Evolutionary conservation across 1,284 basidiomycete genomes (phyloP).

Genomic region (Malassezia psittaci): DNA sequence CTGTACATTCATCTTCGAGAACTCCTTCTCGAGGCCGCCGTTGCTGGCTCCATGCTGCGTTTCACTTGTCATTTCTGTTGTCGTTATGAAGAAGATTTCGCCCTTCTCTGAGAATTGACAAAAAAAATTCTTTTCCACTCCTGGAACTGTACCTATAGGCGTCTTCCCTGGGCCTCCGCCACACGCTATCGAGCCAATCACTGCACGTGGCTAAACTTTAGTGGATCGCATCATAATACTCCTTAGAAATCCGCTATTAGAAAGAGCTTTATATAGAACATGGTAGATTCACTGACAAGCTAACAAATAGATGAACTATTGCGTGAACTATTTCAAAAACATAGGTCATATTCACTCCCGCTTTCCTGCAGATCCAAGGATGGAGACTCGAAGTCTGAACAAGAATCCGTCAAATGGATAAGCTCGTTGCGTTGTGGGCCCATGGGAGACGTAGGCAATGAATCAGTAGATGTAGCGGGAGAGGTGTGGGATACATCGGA

Average conservation of each 20-base stretch:
- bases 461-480: not conserved
- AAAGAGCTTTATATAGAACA: too few species aligned
- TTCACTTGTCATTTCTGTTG: slow-evolving; percentile 33
- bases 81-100: slow-evolving; percentile 7
- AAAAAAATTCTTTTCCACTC: slow-evolving; percentile 10
- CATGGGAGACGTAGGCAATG: not conserved
- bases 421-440: not conserved
- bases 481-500: not conserved
- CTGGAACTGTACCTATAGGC: not conserved
- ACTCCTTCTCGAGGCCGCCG: slow-evolving; percentile 59
- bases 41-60: slow-evolving; percentile 49
- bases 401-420: not conserved
- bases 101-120: slow-evolving; percentile 1
- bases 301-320: not conserved
- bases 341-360: slow-evolving; percentile 42
- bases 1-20: slow-evolving; percentile 16
- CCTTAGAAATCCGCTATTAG: too few species aligned
- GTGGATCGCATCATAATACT: too few species aligned
- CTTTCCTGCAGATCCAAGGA: slow-evolving; percentile 40
- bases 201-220: not conserved
- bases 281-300: not conserved
- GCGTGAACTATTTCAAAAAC: not conserved
- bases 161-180: not conserved
- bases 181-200: not conserved
- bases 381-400: slow-evolving; percentile 26